phyloP scores from a whole-genome alignment of 2,329 filamentous ascomycete species.

The Ascochyta lentis region DNA sequence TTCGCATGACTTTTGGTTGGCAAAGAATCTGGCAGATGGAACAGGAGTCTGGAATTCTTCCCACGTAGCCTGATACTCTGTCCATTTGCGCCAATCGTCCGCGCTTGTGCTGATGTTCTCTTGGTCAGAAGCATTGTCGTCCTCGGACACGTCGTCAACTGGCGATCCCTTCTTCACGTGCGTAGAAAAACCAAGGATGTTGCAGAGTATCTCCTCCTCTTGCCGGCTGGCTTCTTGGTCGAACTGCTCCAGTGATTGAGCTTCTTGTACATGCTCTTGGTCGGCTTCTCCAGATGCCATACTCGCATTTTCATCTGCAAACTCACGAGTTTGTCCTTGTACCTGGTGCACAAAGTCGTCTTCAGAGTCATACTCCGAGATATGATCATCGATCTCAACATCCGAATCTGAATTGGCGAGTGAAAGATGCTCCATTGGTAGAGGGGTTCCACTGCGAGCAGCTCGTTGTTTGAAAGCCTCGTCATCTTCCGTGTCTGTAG shows the following conservation, averaged over 20 bases:
- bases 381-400: constrained; percentile 3
- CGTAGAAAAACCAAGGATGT: constrained; percentile 47
- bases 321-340: constrained; percentile 1
- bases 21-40: constrained; percentile 22
- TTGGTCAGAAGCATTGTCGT: neutral
- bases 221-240: constrained; percentile 54
- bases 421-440: constrained; percentile 27
- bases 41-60: constrained; percentile 46
- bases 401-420: constrained; percentile 24
- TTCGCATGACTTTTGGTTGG: constrained; percentile 24
- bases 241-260: constrained; percentile 47
- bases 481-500: constrained; percentile 21
- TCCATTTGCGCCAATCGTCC: constrained; percentile 57
- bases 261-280: neutral
- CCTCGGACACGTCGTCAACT: constrained; percentile 35
- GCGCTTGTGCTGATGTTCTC: constrained; percentile 46
- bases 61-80: constrained; percentile 59
- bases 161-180: constrained; percentile 19
- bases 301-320: constrained; percentile 8
- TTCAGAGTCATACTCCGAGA: neutral
- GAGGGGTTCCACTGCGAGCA: constrained; percentile 36
- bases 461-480: constrained; percentile 29
- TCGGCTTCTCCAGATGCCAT: neutral
- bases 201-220: constrained; percentile 57
- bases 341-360: neutral